Conservation (phyloP, 257 asterid species). For the Sherardia arvensis region DNA sequence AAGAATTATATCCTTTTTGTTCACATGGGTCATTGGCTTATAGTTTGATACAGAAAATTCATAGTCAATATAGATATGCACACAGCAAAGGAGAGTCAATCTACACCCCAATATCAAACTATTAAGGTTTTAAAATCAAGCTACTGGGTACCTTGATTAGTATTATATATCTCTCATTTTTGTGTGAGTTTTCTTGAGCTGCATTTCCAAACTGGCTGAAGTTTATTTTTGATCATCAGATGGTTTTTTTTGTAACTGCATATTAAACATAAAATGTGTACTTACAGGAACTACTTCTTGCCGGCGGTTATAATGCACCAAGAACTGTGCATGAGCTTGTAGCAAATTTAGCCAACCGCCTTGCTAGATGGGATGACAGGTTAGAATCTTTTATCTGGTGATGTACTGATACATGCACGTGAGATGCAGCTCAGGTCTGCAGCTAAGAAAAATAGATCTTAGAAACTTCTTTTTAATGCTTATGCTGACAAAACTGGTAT, state of each 20-base stretch:
- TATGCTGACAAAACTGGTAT: neutral
- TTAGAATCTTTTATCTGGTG: constrained; percentile 18
- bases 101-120: neutral
- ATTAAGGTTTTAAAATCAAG: neutral
- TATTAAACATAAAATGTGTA: neutral
- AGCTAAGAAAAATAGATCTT: neutral
- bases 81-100: neutral
- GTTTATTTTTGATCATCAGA: neutral
- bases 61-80: neutral
- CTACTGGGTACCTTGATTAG: neutral
- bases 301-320: constrained; percentile 78
- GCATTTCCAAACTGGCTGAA: neutral
- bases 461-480: neutral
- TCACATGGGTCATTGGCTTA: neutral
- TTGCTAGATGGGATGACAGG: constrained; percentile 99
- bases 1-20: neutral
- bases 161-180: neutral
- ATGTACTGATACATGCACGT: neutral
- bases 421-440: neutral
- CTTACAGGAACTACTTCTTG: constrained; percentile 66
- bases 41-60: neutral
- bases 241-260: neutral
- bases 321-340: constrained; percentile 65
- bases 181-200: neutral
- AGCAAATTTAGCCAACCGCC: constrained; percentile 70